Evolutionary conservation across 352 stramenopile genomes (phyloP).

Genomic region (Phytophthora tubulina): DNA sequence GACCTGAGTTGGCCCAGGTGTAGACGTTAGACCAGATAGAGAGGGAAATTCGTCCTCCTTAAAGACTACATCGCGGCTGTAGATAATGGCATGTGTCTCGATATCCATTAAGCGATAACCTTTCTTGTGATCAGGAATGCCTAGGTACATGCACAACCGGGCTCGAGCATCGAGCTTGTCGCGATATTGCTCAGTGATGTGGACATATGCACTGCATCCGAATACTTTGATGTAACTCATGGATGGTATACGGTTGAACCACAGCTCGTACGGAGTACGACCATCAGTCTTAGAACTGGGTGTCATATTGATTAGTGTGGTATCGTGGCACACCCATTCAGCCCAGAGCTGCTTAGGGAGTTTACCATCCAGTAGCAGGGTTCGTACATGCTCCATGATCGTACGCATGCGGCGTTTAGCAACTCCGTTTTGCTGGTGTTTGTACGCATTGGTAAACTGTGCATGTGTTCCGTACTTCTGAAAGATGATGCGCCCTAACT

Average conservation of each 20-base stretch:
- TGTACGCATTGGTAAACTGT: slow-evolving; percentile 22
- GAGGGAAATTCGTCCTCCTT: too few species aligned
- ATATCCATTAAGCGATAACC: too few species aligned
- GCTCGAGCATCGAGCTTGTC: too few species aligned
- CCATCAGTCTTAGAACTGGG: slow-evolving; percentile 2
- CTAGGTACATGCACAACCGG: too few species aligned
- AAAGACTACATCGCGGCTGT: too few species aligned
- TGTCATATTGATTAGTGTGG: slow-evolving; percentile 8
- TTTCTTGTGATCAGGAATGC: too few species aligned
- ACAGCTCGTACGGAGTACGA: slow-evolving; percentile 8
- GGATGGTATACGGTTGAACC: slow-evolving; percentile 13
- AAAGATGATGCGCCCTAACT: slow-evolving; percentile 13
- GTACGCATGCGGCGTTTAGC: slow-evolving; percentile 22
- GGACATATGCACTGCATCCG: slow-evolving; percentile 6
- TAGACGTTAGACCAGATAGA: too few species aligned
- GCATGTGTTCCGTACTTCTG: slow-evolving; percentile 15
- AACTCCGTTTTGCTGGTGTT: slow-evolving; percentile 25
- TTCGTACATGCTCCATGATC: slow-evolving; percentile 14
- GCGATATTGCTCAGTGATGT: background rate
- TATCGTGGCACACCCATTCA: background rate
- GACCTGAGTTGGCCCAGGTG: too few species aligned
- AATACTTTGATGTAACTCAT: slow-evolving; percentile 6
- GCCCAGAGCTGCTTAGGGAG: too few species aligned
- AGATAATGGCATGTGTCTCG: too few species aligned
- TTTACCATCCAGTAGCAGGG: slow-evolving; percentile 3